These are phyloP conservation scores for Colletotrichum agaves DNA, from an alignment of 2,329 filamentous ascomycete genomes.

Conservation along the genomic window DNA sequence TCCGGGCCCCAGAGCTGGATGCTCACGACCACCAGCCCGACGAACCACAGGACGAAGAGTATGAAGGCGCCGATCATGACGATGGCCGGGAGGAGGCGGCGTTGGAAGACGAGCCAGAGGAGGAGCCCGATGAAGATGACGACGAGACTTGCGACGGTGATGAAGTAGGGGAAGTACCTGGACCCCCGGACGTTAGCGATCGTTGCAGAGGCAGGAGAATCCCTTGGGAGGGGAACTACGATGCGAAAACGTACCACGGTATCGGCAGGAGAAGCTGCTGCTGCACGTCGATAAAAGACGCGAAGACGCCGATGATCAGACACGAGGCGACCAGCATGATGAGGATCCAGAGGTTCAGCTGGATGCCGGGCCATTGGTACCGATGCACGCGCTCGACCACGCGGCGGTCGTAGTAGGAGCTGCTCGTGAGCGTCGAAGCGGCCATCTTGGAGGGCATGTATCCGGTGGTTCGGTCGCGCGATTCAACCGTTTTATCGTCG, in stretches of 20 bases:
- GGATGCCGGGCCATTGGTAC: conserved; percentile 76
- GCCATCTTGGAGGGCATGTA: conserved; percentile 40
- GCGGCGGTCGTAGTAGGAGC: conserved; percentile 57
- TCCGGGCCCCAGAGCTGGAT: conserved; percentile 72
- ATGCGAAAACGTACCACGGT: conserved; percentile 64
- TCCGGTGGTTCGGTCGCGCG: no score
- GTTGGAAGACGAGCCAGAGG: conserved; percentile 70
- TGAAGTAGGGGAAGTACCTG: conserved; percentile 76
- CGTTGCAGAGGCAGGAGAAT: not conserved
- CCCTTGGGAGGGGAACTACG: not conserved
- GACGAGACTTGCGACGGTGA: conserved; percentile 67
- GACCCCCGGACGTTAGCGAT: not conserved
- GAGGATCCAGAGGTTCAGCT: conserved; percentile 75
- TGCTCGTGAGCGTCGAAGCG: conserved; percentile 51
- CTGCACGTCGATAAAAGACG: conserved; percentile 69
- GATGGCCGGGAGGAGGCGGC: conserved; percentile 69
- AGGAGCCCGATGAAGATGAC: conserved; percentile 74
- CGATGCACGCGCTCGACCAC: conserved; percentile 60
- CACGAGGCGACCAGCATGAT: conserved; percentile 70
- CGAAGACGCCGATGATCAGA: conserved; percentile 70
- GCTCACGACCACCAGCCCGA: conserved; percentile 70
- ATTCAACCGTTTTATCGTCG: no score
- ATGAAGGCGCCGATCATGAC: conserved; percentile 74
- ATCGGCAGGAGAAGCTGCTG: conserved; percentile 62
- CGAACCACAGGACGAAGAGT: conserved; percentile 75